phyloP scores from a whole-genome alignment of 2,329 filamentous ascomycete genomes.

The Aureobasidium zeae region DNA sequence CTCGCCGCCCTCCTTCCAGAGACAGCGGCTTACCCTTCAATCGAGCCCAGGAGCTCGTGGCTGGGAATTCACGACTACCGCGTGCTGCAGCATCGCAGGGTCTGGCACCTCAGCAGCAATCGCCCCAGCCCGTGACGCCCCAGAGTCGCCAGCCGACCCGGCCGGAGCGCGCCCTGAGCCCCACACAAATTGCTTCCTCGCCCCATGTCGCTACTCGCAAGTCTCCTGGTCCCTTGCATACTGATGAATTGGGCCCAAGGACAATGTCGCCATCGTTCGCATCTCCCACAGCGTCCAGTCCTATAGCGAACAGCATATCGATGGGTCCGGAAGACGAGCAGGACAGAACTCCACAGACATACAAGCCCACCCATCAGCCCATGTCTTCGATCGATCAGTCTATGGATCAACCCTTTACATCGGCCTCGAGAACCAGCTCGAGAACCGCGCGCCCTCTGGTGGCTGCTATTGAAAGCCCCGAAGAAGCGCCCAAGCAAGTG shows the following conservation, averaged over 20 bases:
- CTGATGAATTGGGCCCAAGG: not conserved
- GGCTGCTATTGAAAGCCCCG: not conserved
- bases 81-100: constrained; percentile 52
- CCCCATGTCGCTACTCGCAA: constrained; percentile 5
- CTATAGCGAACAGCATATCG: not conserved
- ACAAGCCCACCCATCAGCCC: constrained; percentile 14
- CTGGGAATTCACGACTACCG: constrained; percentile 48
- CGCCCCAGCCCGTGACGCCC: constrained; percentile 22
- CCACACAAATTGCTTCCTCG: not conserved
- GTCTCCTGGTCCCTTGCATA: constrained; percentile 4
- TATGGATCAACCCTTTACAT: not conserved
- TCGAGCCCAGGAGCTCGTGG: constrained; percentile 30
- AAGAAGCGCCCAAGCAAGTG: not conserved
- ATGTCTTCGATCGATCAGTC: not conserved
- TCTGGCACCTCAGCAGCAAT: constrained; percentile 52
- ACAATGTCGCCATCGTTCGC: constrained; percentile 7
- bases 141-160: constrained; percentile 16
- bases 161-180: constrained; percentile 16
- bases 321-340: not conserved
- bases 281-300: not conserved
- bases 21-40: constrained; percentile 23
- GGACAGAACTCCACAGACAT: constrained; percentile 7
- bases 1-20: constrained; percentile 21
- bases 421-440: constrained; percentile 6
- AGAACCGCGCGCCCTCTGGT: constrained; percentile 2